Percentiles rank a stretch among this genome's conserved stretches.
Conservation (phyloP, 2,329 filamentous ascomycete genomes). For the Xylariaceae sp. region DNA sequence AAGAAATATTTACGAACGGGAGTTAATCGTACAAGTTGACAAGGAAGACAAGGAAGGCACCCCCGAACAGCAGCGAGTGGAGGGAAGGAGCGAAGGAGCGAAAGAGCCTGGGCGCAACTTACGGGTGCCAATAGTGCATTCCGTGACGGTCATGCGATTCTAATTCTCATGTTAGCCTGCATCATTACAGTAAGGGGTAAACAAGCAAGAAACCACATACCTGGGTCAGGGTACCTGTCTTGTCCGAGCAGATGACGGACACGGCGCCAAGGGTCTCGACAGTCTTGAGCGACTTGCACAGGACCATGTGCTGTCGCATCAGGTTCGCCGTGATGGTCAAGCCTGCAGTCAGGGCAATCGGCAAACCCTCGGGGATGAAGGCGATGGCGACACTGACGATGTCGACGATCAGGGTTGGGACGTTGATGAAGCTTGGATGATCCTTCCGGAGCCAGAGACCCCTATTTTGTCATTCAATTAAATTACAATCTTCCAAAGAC, state of each 20-base stretch:
- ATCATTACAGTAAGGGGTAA: neutral
- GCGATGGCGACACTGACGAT: constrained; percentile 69
- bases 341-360: constrained; percentile 63
- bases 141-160: constrained; percentile 70
- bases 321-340: constrained; percentile 71
- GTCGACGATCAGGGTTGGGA: constrained; percentile 65
- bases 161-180: constrained; percentile 20
- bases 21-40: no score
- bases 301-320: constrained; percentile 70
- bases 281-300: constrained; percentile 75
- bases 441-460: constrained; percentile 61
- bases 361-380: constrained; percentile 70
- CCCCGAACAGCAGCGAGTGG: no score
- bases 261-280: constrained; percentile 71
- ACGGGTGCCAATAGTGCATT: constrained; percentile 53
- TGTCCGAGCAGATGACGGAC: constrained; percentile 70
- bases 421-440: constrained; percentile 66
- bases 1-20: no score
- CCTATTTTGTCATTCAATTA: constrained; percentile 40
- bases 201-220: constrained; percentile 25
- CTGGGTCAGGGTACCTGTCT: constrained; percentile 65
- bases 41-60: no score
- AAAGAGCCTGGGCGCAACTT: no score
- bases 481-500: no score
- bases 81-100: no score